These are phyloP conservation scores for Berberis thunbergii DNA, from an alignment of 164 flowering plant genomes.

Conservation along the genomic window DNA sequence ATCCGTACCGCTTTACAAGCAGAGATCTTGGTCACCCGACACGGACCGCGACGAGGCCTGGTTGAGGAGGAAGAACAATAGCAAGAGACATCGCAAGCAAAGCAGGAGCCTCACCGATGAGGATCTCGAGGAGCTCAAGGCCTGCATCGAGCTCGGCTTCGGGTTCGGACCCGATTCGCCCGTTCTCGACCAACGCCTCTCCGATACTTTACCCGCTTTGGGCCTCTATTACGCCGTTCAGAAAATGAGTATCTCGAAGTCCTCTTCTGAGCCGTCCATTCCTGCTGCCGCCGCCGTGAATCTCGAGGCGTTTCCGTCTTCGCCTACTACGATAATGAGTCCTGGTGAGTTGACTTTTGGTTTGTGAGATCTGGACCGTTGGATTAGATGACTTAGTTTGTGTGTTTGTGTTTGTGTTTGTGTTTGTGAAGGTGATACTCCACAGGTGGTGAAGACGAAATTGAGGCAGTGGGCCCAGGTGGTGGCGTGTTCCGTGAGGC, in stretches of 20 bases:
- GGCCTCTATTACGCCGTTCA: conserved; percentile 58
- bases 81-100: neutral
- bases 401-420: too few species aligned
- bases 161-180: conserved; percentile 42
- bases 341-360: too few species aligned
- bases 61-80: conserved; percentile 36
- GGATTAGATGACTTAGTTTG: too few species aligned
- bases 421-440: too few species aligned
- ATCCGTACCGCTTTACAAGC: conserved; percentile 29
- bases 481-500: too few species aligned
- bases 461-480: too few species aligned
- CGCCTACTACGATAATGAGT: too few species aligned
- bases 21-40: conserved; percentile 66
- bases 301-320: too few species aligned
- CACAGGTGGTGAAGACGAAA: too few species aligned
- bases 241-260: conserved; percentile 7
- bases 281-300: too few species aligned
- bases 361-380: too few species aligned
- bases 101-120: conserved; percentile 68
- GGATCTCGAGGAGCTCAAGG: conserved; percentile 77
- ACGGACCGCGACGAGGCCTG: conserved; percentile 37
- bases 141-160: conserved; percentile 72
- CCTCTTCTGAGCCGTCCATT: too few species aligned
- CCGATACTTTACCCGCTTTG: conserved; percentile 65
- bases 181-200: conserved; percentile 33